Evolutionary conservation across 1,284 basidiomycete genomes (phyloP).

Genomic region (Phellopilus nigrolimitatus): DNA sequence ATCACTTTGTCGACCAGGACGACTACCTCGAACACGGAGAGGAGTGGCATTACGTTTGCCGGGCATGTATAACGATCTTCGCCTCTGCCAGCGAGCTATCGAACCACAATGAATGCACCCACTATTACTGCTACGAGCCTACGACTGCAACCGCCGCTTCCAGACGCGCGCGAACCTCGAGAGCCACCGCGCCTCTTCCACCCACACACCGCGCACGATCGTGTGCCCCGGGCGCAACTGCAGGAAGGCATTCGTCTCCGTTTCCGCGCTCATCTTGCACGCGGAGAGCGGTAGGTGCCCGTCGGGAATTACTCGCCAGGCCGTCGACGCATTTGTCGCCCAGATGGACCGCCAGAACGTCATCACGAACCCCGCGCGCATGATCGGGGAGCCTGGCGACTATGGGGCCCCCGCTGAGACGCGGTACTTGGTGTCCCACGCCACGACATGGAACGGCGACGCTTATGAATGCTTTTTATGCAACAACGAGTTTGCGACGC

Average conservation of each 20-base stretch:
- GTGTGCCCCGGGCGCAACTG: slow-evolving; percentile 28
- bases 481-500: slow-evolving; percentile 26
- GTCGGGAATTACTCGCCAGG: slow-evolving; percentile 28
- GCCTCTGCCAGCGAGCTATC: slow-evolving; percentile 32
- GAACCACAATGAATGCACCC: slow-evolving; percentile 46
- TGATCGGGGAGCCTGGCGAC: slow-evolving; percentile 27
- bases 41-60: slow-evolving; percentile 34
- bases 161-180: slow-evolving; percentile 23
- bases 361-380: slow-evolving; percentile 30
- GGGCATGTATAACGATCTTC: slow-evolving; percentile 28
- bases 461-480: slow-evolving; percentile 39
- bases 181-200: slow-evolving; percentile 26
- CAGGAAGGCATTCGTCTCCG: slow-evolving; percentile 27
- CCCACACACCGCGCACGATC: slow-evolving; percentile 24
- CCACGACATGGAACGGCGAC: slow-evolving; percentile 35
- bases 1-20: slow-evolving; percentile 13
- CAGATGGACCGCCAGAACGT: slow-evolving; percentile 27
- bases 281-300: slow-evolving; percentile 31
- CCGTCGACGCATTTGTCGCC: slow-evolving; percentile 27
- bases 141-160: slow-evolving; percentile 41
- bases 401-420: too few relatives aligned
- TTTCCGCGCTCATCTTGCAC: slow-evolving; percentile 31
- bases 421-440: too few relatives aligned
- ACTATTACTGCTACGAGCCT: slow-evolving; percentile 48
- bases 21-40: slow-evolving; percentile 15